Conservation (phyloP, 495 filamentous ascomycete species). For the Aspergillus affinis region DNA sequence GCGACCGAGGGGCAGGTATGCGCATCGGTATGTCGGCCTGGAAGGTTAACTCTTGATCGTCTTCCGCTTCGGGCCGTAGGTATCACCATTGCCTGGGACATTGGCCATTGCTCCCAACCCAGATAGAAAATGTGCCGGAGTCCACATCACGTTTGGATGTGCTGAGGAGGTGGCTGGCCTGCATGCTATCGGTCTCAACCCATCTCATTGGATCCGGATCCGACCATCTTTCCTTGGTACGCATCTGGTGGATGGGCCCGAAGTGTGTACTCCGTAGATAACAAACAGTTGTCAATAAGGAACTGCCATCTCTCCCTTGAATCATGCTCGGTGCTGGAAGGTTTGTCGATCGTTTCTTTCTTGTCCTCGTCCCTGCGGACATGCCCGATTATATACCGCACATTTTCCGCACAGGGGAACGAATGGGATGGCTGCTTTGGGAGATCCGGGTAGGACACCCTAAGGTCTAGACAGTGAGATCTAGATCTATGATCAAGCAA, state of each 20-base stretch:
- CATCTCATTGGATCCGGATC: too few species aligned
- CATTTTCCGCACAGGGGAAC: neutral
- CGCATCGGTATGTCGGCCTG: conserved; percentile 3
- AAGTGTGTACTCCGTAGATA: too few species aligned
- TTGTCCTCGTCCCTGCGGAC: neutral
- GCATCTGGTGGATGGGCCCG: too few species aligned
- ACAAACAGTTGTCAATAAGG: too few species aligned
- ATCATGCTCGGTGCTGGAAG: neutral
- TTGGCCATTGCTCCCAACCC: neutral
- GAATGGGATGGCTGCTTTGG: neutral
- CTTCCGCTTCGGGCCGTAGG: neutral
- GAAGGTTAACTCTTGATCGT: neutral
- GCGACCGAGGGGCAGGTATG: neutral
- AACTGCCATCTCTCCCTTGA: neutral
- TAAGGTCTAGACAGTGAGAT: too few species aligned
- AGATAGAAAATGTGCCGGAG: neutral
- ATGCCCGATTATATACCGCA: neutral
- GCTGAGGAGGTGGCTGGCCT: neutral
- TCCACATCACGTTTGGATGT: neutral
- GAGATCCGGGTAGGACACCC: too few species aligned
- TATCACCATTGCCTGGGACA: neutral
- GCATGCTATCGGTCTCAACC: neutral
- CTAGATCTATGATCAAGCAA: neutral
- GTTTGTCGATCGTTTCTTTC: neutral
- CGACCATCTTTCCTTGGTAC: neutral